Base-by-base conservation (phyloP, 2,329 filamentous ascomycete species). In the Ramichloridium luteum region DNA sequence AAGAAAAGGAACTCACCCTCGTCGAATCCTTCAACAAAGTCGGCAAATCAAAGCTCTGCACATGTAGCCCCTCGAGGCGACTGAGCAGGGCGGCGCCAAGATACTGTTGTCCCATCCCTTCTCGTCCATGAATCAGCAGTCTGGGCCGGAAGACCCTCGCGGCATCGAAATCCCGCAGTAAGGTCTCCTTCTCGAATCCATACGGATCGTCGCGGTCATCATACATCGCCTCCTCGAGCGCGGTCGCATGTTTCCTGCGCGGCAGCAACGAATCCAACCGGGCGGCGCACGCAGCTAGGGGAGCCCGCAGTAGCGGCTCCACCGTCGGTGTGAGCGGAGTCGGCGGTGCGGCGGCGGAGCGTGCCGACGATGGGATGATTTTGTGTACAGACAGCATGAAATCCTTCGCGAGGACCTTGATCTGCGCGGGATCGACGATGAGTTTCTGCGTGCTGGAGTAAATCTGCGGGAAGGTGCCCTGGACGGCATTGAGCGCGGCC, bases 341-440 rank as follows among this genome's bases (percentile, higher is more conserved):
- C 31, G 88, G 86, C 9, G 79, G 82, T 9, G 86, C 88, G 3
- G 84, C 79, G 1, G 84, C 77, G 28, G 88, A 88, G 40, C 90
- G 70, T 55, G 96, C 84, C 0, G 90, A 96, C 1, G 90, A 96
- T 5, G 90, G 90, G 8, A 94, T 73, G 60, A 98, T 84, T 58
- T 93, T 93, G 62, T 93, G 93, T 52, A 94, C 77, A 0, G 88
- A 93, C 10, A 94, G 71, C 80, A 93, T 93, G 49, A 98, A 98
- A 56, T 98, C 90, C 34, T 90, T 90, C 4, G 90, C 84, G 26
- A 82, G 77, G 22, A 98, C 76, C 36, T 75, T 75, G 50, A 98
- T 93, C 47, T 77, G 82, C 38, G 72, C 71, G 0, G 86, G 78
- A 46, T 94, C 77, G 35, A 98, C 90, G 26, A 92, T 61, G 17